Conservation (phyloP, 2,329 filamentous ascomycete species). For the Metarhizium guizhouense region DNA sequence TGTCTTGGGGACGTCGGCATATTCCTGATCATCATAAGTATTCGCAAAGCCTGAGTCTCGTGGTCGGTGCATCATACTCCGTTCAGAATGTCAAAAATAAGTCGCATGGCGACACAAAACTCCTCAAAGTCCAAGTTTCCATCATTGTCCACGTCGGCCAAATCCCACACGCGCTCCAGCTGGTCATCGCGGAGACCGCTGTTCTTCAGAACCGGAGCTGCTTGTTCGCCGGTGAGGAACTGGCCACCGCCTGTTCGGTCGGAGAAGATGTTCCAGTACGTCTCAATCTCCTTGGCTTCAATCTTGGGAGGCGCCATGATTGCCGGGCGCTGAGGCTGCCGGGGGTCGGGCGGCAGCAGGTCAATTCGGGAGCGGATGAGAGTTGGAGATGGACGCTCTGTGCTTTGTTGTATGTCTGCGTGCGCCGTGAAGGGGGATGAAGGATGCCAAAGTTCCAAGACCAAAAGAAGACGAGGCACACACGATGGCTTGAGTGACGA, state of each 20-base stretch:
- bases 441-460: neutral
- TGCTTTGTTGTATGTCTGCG: neutral
- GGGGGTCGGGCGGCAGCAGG: neutral
- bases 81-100: slow-evolving; percentile 96
- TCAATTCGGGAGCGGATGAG: neutral
- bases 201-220: slow-evolving; percentile 55
- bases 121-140: slow-evolving; percentile 98
- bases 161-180: slow-evolving; percentile 94
- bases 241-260: slow-evolving; percentile 50
- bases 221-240: slow-evolving; percentile 52
- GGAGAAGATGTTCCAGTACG: slow-evolving; percentile 58
- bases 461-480: neutral
- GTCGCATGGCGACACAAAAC: slow-evolving; percentile 96
- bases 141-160: slow-evolving; percentile 95
- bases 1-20: slow-evolving; percentile 72
- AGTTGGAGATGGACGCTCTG: neutral
- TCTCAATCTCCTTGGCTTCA: slow-evolving; percentile 53
- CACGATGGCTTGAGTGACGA: slow-evolving; percentile 16
- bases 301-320: slow-evolving; percentile 49
- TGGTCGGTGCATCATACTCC: slow-evolving; percentile 46
- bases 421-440: neutral
- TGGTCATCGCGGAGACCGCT: slow-evolving; percentile 59
- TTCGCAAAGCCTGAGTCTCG: slow-evolving; percentile 7
- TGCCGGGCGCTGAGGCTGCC: slow-evolving; percentile 11
- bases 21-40: slow-evolving; percentile 53